A percentile compares a stretch with the other conserved stretches of the same genome.
phyloP scores from a whole-genome alignment of 2,329 filamentous ascomycete species.

The Fusarium haematococcum region DNA sequence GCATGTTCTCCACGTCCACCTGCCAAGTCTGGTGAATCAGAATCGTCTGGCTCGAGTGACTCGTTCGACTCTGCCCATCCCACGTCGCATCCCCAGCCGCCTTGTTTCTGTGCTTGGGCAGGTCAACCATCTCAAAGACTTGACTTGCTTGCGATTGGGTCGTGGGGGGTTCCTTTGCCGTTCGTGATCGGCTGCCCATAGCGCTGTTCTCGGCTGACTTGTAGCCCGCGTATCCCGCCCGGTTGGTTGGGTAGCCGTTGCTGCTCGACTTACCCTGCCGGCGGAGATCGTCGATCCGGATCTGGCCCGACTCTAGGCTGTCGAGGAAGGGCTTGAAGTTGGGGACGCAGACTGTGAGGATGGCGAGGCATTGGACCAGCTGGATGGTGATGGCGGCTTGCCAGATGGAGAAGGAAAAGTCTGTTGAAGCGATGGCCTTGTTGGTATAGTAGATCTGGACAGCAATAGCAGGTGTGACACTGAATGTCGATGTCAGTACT shows the following conservation, averaged over 20 bases:
- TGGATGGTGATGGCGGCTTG: constrained; percentile 38
- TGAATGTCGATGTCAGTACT: constrained; percentile 16
- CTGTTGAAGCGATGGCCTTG: constrained; percentile 35
- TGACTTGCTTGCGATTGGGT: constrained; percentile 24
- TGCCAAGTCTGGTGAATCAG: constrained; percentile 46
- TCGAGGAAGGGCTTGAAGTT: constrained; percentile 48
- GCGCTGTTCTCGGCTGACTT: constrained; percentile 33
- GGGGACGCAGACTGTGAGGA: constrained; percentile 44
- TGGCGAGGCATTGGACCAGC: constrained; percentile 45
- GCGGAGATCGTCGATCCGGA: constrained; percentile 45
- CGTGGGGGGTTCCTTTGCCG: neutral
- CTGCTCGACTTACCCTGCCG: constrained; percentile 43
- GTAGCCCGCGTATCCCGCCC: constrained; percentile 37
- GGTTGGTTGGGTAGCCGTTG: constrained; percentile 38
- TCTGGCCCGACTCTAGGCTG: constrained; percentile 45
- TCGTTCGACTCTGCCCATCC: constrained; percentile 37
- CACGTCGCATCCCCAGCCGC: constrained; percentile 11
- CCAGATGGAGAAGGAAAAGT: constrained; percentile 43
- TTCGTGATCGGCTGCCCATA: constrained; percentile 18
- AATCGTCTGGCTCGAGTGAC: constrained; percentile 46
- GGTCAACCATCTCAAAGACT: constrained; percentile 31
- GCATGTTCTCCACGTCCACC: constrained; percentile 41
- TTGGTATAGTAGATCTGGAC: constrained; percentile 44
- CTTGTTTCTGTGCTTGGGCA: neutral
- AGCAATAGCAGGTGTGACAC: constrained; percentile 44